Evolutionary conservation across 2,329 filamentous ascomycete species (phyloP).

Genomic region (Ophiosphaerella korrae): DNA sequence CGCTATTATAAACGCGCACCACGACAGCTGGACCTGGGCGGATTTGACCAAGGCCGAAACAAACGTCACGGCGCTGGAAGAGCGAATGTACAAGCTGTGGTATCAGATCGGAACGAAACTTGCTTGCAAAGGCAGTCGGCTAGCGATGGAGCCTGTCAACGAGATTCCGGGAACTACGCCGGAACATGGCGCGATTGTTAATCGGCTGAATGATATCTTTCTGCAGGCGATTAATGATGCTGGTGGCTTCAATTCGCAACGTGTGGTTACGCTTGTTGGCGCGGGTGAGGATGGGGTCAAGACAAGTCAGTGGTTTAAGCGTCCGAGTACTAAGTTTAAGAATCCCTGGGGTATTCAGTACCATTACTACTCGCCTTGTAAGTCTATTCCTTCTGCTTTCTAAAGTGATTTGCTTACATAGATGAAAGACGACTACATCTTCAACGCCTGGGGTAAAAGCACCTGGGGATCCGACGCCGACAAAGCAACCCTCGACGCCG

Average conservation of each 20-base stretch:
- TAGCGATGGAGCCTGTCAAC: conserved; percentile 66
- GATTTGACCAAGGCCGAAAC: conserved; percentile 55
- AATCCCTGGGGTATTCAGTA: conserved; percentile 67
- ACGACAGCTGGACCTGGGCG: conserved; percentile 65
- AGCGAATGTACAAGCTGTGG: conserved; percentile 63
- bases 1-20: conserved; percentile 64
- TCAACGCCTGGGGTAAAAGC: conserved; percentile 61
- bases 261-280: conserved; percentile 63
- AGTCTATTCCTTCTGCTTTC: conserved; percentile 20
- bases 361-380: conserved; percentile 65
- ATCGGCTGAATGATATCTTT: conserved; percentile 63
- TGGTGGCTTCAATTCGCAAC: conserved; percentile 60
- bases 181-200: conserved; percentile 57
- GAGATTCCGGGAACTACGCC: conserved; percentile 61
- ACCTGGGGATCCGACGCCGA: conserved; percentile 63
- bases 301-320: conserved; percentile 61
- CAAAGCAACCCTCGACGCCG: conserved; percentile 55
- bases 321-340: conserved; percentile 52
- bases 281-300: conserved; percentile 58
- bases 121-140: conserved; percentile 59
- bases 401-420: not conserved
- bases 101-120: conserved; percentile 61
- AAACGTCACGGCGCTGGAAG: conserved; percentile 60
- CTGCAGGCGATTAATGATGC: conserved; percentile 59
- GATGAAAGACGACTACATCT: conserved; percentile 44